Conservation (phyloP, 2,329 filamentous ascomycete species). For the Bipolaris cookei region DNA sequence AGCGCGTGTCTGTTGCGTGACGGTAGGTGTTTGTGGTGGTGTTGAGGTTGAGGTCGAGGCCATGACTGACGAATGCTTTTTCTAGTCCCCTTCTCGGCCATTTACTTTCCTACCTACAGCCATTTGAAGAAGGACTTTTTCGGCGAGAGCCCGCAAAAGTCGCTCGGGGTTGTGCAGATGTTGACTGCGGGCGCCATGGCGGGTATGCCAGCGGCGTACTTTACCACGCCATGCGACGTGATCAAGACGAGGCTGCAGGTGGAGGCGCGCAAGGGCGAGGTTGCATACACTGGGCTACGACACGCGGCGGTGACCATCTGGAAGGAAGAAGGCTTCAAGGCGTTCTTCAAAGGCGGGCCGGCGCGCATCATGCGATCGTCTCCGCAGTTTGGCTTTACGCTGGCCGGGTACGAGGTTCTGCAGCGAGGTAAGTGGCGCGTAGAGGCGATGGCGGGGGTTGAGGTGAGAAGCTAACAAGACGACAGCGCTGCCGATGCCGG, state of each 20-base stretch:
- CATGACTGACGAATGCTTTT: conserved; percentile 18
- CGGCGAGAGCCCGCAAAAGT: conserved; percentile 85
- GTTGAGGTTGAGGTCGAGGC: not conserved
- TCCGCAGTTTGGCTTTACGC: conserved; percentile 96
- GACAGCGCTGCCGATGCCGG: conserved; percentile 74
- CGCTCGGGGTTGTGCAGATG: conserved; percentile 87
- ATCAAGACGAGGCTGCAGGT: conserved; percentile 99
- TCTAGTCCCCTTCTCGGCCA: conserved; percentile 89
- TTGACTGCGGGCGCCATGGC: conserved; percentile 90
- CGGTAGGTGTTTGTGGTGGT: conserved; percentile 33
- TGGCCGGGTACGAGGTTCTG: conserved; percentile 92
- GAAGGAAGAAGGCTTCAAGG: conserved; percentile 90
- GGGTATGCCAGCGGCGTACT: conserved; percentile 68
- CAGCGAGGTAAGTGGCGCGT: conserved; percentile 61
- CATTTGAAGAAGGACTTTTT: conserved; percentile 95
- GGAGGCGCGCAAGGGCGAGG: conserved; percentile 94
- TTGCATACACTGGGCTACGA: conserved; percentile 81
- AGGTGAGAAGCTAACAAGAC: not conserved
- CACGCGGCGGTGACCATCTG: conserved; percentile 84
- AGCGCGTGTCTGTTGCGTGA: conserved; percentile 93
- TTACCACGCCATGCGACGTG: conserved; percentile 96
- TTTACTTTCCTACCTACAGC: conserved; percentile 97
- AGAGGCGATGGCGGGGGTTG: not conserved
- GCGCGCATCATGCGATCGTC: conserved; percentile 94
- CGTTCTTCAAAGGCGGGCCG: conserved; percentile 98